A percentile compares a stretch with the other conserved stretches of the same genome.
These are phyloP conservation scores for Colletotrichum sublineola DNA, from an alignment of 2,329 filamentous ascomycete species.

Conservation along the genomic window DNA sequence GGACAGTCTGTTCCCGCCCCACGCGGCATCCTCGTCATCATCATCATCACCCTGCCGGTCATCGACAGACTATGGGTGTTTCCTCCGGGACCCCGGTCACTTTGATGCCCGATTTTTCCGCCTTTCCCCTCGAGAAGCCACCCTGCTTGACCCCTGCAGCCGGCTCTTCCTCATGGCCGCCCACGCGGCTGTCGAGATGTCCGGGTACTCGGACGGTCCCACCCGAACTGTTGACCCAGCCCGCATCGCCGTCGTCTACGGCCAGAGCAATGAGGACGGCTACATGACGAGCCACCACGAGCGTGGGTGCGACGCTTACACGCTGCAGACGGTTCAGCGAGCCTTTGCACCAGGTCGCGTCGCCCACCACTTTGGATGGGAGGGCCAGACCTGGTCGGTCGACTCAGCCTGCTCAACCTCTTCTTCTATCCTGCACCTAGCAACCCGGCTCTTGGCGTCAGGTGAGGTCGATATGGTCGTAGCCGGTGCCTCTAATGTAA, in stretches of 20 bases:
- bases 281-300: not conserved
- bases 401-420: no score
- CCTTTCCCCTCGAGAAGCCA: constrained; percentile 47
- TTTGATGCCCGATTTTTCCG: constrained; percentile 59
- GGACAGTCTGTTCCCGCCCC: not conserved
- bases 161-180: constrained; percentile 51
- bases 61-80: constrained; percentile 22
- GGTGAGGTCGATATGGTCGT: no score
- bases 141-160: constrained; percentile 50
- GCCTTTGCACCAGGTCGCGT: constrained; percentile 10
- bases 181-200: constrained; percentile 50
- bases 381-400: not conserved
- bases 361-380: not conserved
- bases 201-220: constrained; percentile 44
- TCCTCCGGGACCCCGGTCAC: constrained; percentile 43
- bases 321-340: not conserved
- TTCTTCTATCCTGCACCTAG: no score
- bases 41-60: not conserved
- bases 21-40: not conserved
- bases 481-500: no score
- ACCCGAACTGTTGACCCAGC: constrained; percentile 47
- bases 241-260: not conserved
- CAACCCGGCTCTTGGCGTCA: no score
- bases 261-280: constrained; percentile 13
- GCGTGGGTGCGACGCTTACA: constrained; percentile 20